Evolutionary conservation across 768 basidiomycete genomes (phyloP).

Genomic region (Hemileccinum impolitum): DNA sequence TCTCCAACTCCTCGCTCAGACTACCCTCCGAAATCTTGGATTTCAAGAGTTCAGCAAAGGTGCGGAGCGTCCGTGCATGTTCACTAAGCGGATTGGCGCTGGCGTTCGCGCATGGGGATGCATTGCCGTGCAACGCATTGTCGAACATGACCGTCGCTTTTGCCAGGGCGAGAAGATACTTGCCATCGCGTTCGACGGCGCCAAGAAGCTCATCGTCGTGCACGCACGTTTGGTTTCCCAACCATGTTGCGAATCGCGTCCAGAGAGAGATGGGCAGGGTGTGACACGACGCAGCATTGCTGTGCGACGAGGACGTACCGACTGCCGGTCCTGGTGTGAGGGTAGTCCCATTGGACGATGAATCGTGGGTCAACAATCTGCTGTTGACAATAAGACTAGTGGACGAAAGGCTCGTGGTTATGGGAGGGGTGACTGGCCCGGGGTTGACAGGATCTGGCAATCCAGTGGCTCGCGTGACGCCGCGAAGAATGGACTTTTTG

Average conservation of each 20-base stretch:
- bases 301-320: too few species aligned
- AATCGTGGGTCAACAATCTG: too few species aligned
- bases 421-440: not conserved
- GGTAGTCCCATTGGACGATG: not conserved
- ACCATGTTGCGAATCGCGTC: slow-evolving; percentile 16
- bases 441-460: not conserved
- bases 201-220: not conserved
- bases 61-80: slow-evolving; percentile 13
- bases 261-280: slow-evolving; percentile 9
- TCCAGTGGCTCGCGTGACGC: not conserved
- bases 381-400: too few species aligned
- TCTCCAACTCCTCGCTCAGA: slow-evolving; percentile 15
- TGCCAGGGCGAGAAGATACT: slow-evolving; percentile 16
- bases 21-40: slow-evolving; percentile 7
- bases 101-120: not conserved
- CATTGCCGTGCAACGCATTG: slow-evolving; percentile 10
- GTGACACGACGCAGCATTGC: too few species aligned
- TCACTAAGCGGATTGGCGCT: not conserved
- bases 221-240: slow-evolving; percentile 12
- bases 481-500: not conserved
- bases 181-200: slow-evolving; percentile 25
- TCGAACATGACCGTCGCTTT: slow-evolving; percentile 18
- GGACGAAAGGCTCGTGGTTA: too few species aligned
- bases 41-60: slow-evolving; percentile 14
- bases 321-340: not conserved